phyloP scores from a whole-genome alignment of 2,329 filamentous ascomycete species.

The Trichoderma lentiforme region DNA sequence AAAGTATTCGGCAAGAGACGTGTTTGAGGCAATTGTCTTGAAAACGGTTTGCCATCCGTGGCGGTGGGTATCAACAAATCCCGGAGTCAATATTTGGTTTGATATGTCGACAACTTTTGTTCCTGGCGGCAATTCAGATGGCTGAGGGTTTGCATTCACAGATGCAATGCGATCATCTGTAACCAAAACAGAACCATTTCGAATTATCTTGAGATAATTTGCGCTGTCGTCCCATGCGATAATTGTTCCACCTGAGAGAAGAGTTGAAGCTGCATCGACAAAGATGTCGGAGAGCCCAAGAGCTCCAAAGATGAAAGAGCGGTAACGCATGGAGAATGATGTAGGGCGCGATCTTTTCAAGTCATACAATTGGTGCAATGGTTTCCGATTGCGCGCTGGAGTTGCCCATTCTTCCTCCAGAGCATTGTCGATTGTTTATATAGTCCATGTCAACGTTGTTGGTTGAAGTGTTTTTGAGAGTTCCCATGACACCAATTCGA shows the following conservation, averaged over 20 bases:
- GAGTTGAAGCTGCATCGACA: conserved; percentile 3
- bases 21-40: conserved; percentile 52
- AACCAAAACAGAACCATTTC: conserved; percentile 41
- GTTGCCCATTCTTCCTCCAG: neutral
- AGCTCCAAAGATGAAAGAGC: neutral
- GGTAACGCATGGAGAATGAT: neutral
- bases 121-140: neutral
- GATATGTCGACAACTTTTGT: conserved; percentile 46
- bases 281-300: neutral
- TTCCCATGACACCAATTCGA: neutral
- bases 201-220: conserved; percentile 36
- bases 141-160: conserved; percentile 28
- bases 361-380: no score
- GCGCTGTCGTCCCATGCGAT: conserved; percentile 37
- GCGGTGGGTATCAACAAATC: conserved; percentile 56
- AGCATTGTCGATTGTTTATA: neutral
- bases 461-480: neutral
- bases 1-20: conserved; percentile 48
- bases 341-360: neutral
- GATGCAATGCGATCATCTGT: conserved; percentile 36
- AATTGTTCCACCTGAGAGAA: conserved; percentile 39
- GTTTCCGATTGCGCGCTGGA: neutral
- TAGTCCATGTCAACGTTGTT: neutral
- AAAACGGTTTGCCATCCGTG: conserved; percentile 55
- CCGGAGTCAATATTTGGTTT: conserved; percentile 51